These are phyloP conservation scores for Martensiomyces pterosporus DNA, from an alignment of 192 early-diverging fungal species.

Conservation along the genomic window DNA sequence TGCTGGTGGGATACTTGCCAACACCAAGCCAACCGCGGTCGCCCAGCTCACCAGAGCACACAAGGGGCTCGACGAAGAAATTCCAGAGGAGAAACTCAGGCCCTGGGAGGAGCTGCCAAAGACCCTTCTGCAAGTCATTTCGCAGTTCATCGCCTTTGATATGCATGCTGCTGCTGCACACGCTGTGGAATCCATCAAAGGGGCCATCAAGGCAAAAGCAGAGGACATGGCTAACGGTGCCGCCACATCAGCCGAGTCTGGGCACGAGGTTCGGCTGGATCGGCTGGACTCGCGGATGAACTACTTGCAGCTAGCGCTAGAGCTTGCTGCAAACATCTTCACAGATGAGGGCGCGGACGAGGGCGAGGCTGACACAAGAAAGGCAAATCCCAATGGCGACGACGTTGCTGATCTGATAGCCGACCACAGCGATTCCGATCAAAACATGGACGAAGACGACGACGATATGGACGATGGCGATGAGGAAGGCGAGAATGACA, in stretches of 20 bases:
- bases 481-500: constrained; percentile 21
- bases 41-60: constrained; percentile 14
- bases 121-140: constrained; percentile 30
- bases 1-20: constrained; percentile 58
- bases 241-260: constrained; percentile 1
- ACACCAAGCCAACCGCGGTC: constrained; percentile 37
- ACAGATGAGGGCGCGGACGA: constrained; percentile 54
- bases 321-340: constrained; percentile 81
- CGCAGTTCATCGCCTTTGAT: constrained; percentile 29
- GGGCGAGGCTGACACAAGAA: constrained; percentile 3
- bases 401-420: constrained; percentile 11
- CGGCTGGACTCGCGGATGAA: constrained; percentile 19
- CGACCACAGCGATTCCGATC: constrained; percentile 23
- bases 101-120: constrained; percentile 42
- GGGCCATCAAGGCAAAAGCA: constrained; percentile 4
- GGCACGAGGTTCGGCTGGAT: constrained; percentile 16
- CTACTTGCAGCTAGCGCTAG: constrained; percentile 59
- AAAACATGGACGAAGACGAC: constrained; percentile 29
- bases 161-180: constrained; percentile 21
- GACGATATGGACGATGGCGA: constrained; percentile 49
- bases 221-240: constrained; percentile 7
- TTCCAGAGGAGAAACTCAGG: constrained; percentile 51
- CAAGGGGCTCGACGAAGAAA: constrained; percentile 11
- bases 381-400: not conserved
- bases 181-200: constrained; percentile 13